These are phyloP conservation scores for Tetracentron sinense DNA, from an alignment of 164 flowering plant genomes.

Conservation along the genomic window DNA sequence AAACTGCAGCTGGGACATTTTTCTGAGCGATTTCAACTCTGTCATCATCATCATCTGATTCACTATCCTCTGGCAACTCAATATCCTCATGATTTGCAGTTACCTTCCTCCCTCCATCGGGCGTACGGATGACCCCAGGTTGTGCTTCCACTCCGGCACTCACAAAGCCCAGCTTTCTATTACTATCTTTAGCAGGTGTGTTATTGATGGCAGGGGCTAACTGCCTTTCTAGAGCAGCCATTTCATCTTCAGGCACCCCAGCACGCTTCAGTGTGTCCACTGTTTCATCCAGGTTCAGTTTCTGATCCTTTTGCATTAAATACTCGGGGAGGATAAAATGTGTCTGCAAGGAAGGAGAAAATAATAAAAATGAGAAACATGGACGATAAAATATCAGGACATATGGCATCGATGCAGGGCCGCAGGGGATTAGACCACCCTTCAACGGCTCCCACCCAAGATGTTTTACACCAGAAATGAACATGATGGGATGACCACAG, in stretches of 20 bases:
- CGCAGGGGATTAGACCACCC: background rate
- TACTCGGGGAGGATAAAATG: slow-evolving; percentile 86
- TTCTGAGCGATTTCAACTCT: slow-evolving; percentile 70
- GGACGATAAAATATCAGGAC: no score
- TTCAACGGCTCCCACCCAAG: background rate
- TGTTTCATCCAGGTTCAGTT: slow-evolving; percentile 61
- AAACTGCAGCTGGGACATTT: slow-evolving; percentile 79
- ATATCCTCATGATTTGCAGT: slow-evolving; percentile 68
- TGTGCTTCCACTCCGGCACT: slow-evolving; percentile 78
- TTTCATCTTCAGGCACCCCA: slow-evolving; percentile 84
- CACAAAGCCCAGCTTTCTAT: slow-evolving; percentile 68
- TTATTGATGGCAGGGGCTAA: slow-evolving; percentile 42
- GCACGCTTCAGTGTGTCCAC: slow-evolving; percentile 73
- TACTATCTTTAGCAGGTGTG: slow-evolving; percentile 30
- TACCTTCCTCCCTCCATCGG: slow-evolving; percentile 40
- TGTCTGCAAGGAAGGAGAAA: slow-evolving; percentile 47
- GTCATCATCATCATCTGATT: slow-evolving; percentile 57
- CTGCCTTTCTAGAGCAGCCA: slow-evolving; percentile 90
- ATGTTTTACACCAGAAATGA: background rate
- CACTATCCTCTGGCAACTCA: slow-evolving; percentile 75
- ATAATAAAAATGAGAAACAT: slow-evolving; percentile 5
- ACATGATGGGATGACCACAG: background rate
- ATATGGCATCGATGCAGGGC: no score
- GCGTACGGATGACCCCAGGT: slow-evolving; percentile 19
- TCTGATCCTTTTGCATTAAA: slow-evolving; percentile 80